phyloP scores from a whole-genome alignment of 345 rosid species.

The Barbarea vulgaris region DNA sequence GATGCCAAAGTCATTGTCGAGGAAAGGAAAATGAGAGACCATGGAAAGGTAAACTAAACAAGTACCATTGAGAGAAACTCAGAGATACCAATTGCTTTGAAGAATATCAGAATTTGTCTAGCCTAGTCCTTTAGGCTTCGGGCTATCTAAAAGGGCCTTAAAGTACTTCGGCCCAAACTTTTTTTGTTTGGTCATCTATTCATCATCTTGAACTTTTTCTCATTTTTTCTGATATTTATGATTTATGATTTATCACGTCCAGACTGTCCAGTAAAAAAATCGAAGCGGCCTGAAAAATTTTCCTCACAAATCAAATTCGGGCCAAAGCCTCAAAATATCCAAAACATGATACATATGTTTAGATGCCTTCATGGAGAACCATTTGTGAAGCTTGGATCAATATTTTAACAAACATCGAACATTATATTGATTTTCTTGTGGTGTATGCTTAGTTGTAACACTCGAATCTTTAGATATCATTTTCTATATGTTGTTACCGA shows the following conservation, averaged over 20 bases:
- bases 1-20: background rate
- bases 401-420: background rate
- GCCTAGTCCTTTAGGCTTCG: background rate
- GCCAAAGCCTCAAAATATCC: background rate
- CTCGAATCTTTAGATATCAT: background rate
- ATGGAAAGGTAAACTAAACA: background rate
- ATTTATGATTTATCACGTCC: background rate
- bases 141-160: background rate
- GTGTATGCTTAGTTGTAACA: background rate
- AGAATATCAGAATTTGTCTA: background rate
- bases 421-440: background rate
- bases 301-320: background rate
- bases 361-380: background rate
- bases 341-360: background rate
- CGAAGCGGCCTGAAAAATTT: background rate
- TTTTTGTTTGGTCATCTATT: background rate
- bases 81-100: conserved; percentile 10
- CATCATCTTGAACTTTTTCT: background rate
- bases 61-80: background rate
- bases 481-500: background rate
- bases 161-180: background rate
- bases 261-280: too few species aligned
- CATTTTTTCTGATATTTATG: background rate
- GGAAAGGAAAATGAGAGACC: background rate
- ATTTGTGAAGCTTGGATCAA: background rate